A percentile compares a stretch with the other conserved stretches of the same genome.
Evolutionary conservation across 2,329 filamentous ascomycete species (phyloP).

Genomic region (Amauroascus niger): DNA sequence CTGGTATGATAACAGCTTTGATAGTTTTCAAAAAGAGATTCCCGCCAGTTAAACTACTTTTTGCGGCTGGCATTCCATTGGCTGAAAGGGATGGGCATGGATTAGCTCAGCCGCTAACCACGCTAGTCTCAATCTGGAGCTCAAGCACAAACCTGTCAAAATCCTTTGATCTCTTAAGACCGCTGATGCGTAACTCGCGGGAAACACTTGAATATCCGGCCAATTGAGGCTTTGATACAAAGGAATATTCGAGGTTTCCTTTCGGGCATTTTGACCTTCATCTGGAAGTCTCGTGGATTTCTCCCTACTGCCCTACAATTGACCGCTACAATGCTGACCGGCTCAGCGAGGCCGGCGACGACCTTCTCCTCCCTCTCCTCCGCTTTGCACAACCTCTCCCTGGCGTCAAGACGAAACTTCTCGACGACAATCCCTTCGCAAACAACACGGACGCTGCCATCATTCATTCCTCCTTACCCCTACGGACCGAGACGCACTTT

Average conservation of each 20-base stretch:
- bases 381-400: conserved; percentile 33
- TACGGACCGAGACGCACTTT: conserved; percentile 37
- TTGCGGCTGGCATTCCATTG: conserved; percentile 8
- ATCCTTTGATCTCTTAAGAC: not conserved
- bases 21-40: no score
- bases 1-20: no score
- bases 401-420: conserved; percentile 32
- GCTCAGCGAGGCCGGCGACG: conserved; percentile 21
- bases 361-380: conserved; percentile 28
- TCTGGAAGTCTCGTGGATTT: not conserved
- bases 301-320: conserved; percentile 7
- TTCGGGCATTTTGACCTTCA: not conserved
- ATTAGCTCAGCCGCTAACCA: conserved; percentile 15
- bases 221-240: not conserved
- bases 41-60: not conserved
- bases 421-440: conserved; percentile 27
- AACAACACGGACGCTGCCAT: conserved; percentile 29
- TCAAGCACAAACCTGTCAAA: conserved; percentile 1
- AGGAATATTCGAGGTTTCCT: not conserved
- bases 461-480: conserved; percentile 39
- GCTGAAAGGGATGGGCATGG: not conserved
- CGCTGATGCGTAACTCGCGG: not conserved
- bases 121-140: conserved; percentile 12
- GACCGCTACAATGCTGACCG: conserved; percentile 24
- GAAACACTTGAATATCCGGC: not conserved